Conservation (phyloP, 768 basidiomycete species). For the Leucosporidium scottii region DNA sequence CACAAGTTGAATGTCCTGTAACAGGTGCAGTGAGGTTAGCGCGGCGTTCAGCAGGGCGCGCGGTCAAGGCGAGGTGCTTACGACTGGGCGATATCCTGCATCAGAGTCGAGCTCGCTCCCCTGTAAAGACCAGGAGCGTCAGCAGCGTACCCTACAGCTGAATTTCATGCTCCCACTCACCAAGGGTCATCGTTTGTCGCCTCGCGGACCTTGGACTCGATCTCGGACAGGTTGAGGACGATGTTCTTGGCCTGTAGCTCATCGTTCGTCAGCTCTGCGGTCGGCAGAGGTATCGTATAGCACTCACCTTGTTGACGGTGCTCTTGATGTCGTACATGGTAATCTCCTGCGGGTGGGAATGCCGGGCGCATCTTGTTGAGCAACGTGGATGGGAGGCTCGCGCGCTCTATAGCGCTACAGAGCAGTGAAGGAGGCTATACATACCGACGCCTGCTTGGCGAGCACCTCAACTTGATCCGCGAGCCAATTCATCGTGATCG, state of each 20-base stretch:
- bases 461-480: background rate
- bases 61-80: constrained; percentile 44
- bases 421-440: background rate
- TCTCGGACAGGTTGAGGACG: constrained; percentile 84
- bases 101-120: constrained; percentile 95
- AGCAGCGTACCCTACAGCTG: background rate
- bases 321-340: constrained; percentile 33
- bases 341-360: constrained; percentile 20
- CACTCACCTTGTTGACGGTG: constrained; percentile 10
- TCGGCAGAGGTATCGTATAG: background rate
- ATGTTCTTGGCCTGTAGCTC: constrained; percentile 76
- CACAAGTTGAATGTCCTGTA: constrained; percentile 96
- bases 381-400: background rate
- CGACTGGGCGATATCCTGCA: constrained; percentile 98
- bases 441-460: constrained; percentile 3
- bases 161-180: constrained; percentile 48
- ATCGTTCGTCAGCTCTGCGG: background rate
- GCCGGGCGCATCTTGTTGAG: background rate
- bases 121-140: constrained; percentile 45
- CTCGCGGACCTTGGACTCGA: constrained; percentile 91
- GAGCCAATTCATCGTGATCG: background rate
- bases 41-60: constrained; percentile 11
- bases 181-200: constrained; percentile 98
- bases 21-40: background rate
- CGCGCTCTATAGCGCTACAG: too few species aligned